Evolutionary conservation across 768 basidiomycete species (phyloP), one percentile per base, ranked within the genome.

Genomic region (Xerocomellus amylosporus): DNA sequence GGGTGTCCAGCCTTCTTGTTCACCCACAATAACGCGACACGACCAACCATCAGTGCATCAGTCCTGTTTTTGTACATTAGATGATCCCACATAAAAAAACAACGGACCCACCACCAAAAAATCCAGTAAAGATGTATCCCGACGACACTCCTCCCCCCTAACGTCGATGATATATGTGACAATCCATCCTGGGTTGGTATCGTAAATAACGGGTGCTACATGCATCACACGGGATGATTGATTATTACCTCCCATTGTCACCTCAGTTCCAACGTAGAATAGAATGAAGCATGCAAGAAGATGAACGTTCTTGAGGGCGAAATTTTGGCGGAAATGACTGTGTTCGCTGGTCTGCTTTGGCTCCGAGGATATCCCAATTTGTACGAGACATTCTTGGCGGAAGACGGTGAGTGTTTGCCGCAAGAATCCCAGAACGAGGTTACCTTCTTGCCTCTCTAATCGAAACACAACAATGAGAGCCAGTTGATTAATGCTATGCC

Each of bases 371-470:
- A 74, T 69, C 26, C 74, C 77, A 37, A 73, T 71, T 49, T 71
- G 65, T 4, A 62, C 59, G 22, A 78, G 64, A 48, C 69, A 72
- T 44, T 74, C 77, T 77, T 54, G 31, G 17, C 13, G 14, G 20
- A n/a, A 38, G 26, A n/a, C n/a, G 19, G 4, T 48, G 8, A 53
- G 51, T 19, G 1, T 33, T 12, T 48, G 37, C 33, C 2, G 22
- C 14, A 30, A 34, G 37, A 45, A 38, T n/a, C 6, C 13, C 6
- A 10, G 15, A 52, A 26, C 19, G 8, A 38, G 2, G 1, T 8
- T 54, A 85, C 89, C 84, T 61, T 92, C 85, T 64, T 90, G 86
- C 0, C 73, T 77, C 65, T 82, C 83, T 53, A 86, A 71, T 14
- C 80, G 76, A 73, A 93, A 92, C 19, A 88, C 79, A 8, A 64